Base-by-base conservation (phyloP, 2,329 filamentous ascomycete species). In the Fusarium stilboides region DNA sequence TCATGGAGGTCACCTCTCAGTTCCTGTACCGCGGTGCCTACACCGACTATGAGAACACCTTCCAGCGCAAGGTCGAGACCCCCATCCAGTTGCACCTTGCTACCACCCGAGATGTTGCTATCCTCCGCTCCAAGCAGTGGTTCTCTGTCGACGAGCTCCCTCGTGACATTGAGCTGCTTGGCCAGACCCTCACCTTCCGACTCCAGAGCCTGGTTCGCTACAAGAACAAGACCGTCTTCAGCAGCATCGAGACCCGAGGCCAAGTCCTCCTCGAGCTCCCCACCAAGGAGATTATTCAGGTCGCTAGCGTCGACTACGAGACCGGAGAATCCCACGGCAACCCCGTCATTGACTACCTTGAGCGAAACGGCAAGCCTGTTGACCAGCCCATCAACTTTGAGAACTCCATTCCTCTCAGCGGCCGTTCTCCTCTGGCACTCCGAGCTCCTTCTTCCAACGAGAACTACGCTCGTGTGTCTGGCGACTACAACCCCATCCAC, bases 1-100 rank as follows among this genome's bases (percentile, higher is more conserved):
- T 99, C 68, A 99, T 99, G 96, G 94, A 99, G 78, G 96, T 99
- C 28, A 98, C 94, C 14, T 98, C 94, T 67, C 96, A 99, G 80
- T 99, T 99, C 87, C 81, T 99, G 76, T 99, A 99, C 86, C 92
- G 97, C 50, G 96, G 96, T 58, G 86, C 87, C 31, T 99, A 99
- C 83, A 92, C 88, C 57, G 97, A 99, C 80, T 99, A 89, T 74
- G 92, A 98, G 83, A 99, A 97, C 83, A 99, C 97, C 8, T 99
- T 99, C 90, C 94, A 98, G 83, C 92, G 96, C 78, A 98, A 98
- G 88, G 89, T 91, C 8, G 96, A 99, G 84, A 97, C 93, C 2
- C 94, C 95, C 1, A 96, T 98, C 86, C 93, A 99, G 82, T 85
- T 99, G 28, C 92, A 97, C 77, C 88, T 99, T 49, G 90, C 87